phyloP scores from a whole-genome alignment of 2,329 filamentous ascomycete species.

The Coniochaeta hoffmannii region DNA sequence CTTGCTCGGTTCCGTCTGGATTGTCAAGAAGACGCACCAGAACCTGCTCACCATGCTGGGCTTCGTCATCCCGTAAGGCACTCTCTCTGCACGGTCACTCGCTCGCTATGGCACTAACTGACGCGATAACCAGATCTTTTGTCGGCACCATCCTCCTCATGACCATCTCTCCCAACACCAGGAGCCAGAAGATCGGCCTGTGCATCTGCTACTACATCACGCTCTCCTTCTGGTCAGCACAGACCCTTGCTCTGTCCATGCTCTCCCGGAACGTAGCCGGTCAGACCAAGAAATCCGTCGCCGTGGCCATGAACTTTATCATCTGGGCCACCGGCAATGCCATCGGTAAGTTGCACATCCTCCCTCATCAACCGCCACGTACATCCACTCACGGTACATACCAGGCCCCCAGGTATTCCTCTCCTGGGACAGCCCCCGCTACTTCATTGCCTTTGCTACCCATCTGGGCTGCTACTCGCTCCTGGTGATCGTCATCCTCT shows the following conservation, averaged over 20 bases:
- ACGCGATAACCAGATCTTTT: conserved; percentile 45
- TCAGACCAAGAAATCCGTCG: conserved; percentile 65
- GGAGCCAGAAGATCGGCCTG: conserved; percentile 55
- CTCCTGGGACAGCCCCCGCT: conserved; percentile 51
- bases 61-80: conserved; percentile 56
- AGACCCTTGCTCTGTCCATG: conserved; percentile 59
- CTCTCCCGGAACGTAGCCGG: conserved; percentile 64
- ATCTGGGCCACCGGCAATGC: conserved; percentile 63
- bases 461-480: conserved; percentile 62
- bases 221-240: conserved; percentile 69
- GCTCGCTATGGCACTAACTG: not conserved
- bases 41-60: conserved; percentile 59
- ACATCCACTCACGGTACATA: not conserved
- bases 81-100: not conserved
- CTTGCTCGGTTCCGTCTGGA: conserved; percentile 56
- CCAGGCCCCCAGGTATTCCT: conserved; percentile 58
- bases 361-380: too few relatives aligned
- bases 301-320: conserved; percentile 63
- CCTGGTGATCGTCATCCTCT: conserved; percentile 49
- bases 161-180: conserved; percentile 52
- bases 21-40: conserved; percentile 62
- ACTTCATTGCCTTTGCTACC: conserved; percentile 62
- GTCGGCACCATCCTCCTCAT: conserved; percentile 66
- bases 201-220: conserved; percentile 70
- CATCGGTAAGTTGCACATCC: conserved; percentile 36